Conservation (phyloP, 306 rosid genomes). For the Lathyrus tuberosus region DNA sequence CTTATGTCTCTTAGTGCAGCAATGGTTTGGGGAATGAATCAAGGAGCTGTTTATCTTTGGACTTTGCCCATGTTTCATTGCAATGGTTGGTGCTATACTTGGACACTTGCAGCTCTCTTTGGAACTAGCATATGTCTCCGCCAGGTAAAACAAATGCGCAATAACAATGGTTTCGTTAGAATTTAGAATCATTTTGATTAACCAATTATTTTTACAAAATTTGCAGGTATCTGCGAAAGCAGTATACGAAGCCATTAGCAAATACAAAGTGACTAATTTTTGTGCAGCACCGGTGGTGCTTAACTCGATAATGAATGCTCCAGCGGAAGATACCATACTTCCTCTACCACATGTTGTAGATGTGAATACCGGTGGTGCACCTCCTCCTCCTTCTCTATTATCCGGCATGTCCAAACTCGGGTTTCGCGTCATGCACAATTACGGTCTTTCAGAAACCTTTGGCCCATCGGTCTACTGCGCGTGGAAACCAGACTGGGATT, state of each 20-base stretch:
- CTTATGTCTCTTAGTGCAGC: slow-evolving; percentile 56
- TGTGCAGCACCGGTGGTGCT: background rate
- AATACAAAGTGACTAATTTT: background rate
- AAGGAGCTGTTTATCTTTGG: slow-evolving; percentile 90
- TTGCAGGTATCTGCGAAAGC: background rate
- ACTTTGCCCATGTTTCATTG: slow-evolving; percentile 97
- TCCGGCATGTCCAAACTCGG: slow-evolving; percentile 69
- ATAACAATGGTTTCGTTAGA: too few relatives aligned
- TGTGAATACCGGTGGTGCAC: slow-evolving; percentile 1
- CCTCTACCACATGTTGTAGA: background rate
- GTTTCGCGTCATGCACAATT: slow-evolving; percentile 82
- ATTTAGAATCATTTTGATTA: too few relatives aligned
- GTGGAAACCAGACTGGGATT: slow-evolving; percentile 36
- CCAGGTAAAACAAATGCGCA: slow-evolving; percentile 54
- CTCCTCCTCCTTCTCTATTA: slow-evolving; percentile 58
- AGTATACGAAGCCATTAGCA: background rate
- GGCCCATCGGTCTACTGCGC: slow-evolving; percentile 81
- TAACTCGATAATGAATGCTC: background rate
- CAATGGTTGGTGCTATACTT: slow-evolving; percentile 93
- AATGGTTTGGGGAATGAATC: slow-evolving; percentile 85
- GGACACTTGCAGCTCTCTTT: slow-evolving; percentile 84
- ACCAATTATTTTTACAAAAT: too few relatives aligned
- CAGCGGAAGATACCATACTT: background rate
- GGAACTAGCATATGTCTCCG: slow-evolving; percentile 89
- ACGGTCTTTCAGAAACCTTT: slow-evolving; percentile 87